Evolutionary conservation across 257 asterid genomes (phyloP).

Genomic region (Forsythia viridissima): DNA sequence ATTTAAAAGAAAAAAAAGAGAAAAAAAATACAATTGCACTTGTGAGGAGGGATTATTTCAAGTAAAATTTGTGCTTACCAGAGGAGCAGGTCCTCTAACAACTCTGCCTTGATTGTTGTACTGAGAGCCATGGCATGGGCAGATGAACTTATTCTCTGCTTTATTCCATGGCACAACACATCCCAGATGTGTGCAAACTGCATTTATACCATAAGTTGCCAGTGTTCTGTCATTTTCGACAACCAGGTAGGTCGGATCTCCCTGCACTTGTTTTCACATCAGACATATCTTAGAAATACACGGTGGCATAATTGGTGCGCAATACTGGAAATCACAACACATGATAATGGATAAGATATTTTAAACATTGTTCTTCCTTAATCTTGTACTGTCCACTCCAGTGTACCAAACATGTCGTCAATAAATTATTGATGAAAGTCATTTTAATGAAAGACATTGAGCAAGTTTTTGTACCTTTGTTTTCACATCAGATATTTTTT

Average conservation of each 20-base stretch:
- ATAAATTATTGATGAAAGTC: no score
- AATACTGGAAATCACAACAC: not conserved
- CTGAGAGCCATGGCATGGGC: conserved; percentile 99
- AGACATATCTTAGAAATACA: not conserved
- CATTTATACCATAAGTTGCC: conserved; percentile 90
- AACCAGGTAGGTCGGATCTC: conserved; percentile 94
- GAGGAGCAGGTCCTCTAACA: conserved; percentile 96
- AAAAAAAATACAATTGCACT: not conserved
- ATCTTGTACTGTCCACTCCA: no score
- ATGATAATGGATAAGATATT: no score
- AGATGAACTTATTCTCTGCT: conserved; percentile 91
- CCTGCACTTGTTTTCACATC: conserved; percentile 36
- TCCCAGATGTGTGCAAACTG: conserved; percentile 97
- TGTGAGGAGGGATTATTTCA: not conserved
- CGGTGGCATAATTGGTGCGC: not conserved
- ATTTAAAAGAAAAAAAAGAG: no score
- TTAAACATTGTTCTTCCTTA: no score
- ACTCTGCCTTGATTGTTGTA: conserved; percentile 93
- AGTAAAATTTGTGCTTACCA: conserved; percentile 46
- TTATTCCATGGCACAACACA: conserved; percentile 97
- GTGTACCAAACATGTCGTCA: no score
- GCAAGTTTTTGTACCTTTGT: no score
- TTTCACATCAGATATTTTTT: no score
- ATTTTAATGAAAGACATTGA: no score
- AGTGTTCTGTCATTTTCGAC: conserved; percentile 87